phyloP scores from a whole-genome alignment of 306 rosid species.

The Malus orientalis region DNA sequence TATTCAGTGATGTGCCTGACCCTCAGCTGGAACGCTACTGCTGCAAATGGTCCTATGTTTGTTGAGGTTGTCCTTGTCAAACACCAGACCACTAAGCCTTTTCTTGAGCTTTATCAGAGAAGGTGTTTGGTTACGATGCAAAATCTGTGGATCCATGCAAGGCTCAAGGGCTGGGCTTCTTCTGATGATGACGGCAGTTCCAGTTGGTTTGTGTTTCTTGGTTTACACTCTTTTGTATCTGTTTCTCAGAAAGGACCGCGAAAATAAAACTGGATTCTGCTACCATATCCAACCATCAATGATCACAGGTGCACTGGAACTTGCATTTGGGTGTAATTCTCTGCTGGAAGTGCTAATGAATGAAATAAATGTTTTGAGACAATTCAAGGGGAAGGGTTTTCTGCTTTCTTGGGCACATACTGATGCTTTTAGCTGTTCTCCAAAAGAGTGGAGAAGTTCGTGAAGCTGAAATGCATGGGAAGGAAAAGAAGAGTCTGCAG shows the following conservation, averaged over 20 bases:
- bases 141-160: slow-evolving; percentile 54
- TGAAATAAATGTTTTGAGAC: too few relatives aligned
- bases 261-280: slow-evolving; percentile 12
- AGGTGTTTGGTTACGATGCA: slow-evolving; percentile 73
- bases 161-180: slow-evolving; percentile 75
- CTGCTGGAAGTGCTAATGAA: too few relatives aligned
- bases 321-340: too few relatives aligned
- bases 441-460: too few relatives aligned
- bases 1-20: slow-evolving; percentile 59
- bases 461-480: too few relatives aligned
- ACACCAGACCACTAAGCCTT: slow-evolving; percentile 90
- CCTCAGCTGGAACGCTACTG: slow-evolving; percentile 83
- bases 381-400: too few relatives aligned
- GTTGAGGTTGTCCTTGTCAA: slow-evolving; percentile 85
- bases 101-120: slow-evolving; percentile 85
- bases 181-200: slow-evolving; percentile 60
- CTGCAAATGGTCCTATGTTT: slow-evolving; percentile 88
- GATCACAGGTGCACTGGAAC: too few relatives aligned
- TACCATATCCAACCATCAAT: too few relatives aligned
- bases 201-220: slow-evolving; percentile 86
- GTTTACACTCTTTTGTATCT: slow-evolving; percentile 73
- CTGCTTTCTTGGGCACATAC: too few relatives aligned
- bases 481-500: too few relatives aligned
- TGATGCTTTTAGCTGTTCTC: too few relatives aligned
- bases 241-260: slow-evolving; percentile 62